A percentile compares a stretch with the other conserved stretches of the same genome.
Conservation (phyloP, 2,329 filamentous ascomycete genomes). For the Aspergillus sp. region DNA sequence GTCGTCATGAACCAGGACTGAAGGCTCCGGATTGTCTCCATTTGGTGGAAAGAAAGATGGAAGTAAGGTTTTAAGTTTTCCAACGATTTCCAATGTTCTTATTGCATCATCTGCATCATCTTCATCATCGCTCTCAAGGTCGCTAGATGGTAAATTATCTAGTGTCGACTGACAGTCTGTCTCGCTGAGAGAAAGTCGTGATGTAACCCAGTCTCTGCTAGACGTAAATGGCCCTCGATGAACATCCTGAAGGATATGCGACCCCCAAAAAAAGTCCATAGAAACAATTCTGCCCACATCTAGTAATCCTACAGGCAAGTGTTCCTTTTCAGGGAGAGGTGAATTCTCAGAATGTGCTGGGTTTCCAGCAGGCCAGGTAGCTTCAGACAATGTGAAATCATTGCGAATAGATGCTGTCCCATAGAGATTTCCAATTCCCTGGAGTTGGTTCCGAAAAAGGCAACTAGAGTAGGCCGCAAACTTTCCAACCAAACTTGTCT, state of each 20-base stretch:
- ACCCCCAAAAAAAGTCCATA: conserved; percentile 10
- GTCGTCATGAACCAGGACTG: conserved; percentile 10
- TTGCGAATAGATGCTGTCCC: background rate
- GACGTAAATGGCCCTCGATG: conserved; percentile 10
- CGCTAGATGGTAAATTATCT: conserved; percentile 1
- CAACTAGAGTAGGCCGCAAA: conserved; percentile 3
- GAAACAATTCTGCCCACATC: conserved; percentile 11
- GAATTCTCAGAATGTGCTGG: conserved; percentile 1
- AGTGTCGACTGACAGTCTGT: conserved; percentile 7
- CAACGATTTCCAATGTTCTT: conserved; percentile 5
- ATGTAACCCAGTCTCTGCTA: conserved; percentile 8
- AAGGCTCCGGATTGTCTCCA: conserved; percentile 3
- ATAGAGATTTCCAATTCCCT: conserved; percentile 9
- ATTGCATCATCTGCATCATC: conserved; percentile 8
- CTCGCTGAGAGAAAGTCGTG: conserved; percentile 5
- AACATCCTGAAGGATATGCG: conserved; percentile 5
- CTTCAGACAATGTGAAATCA: conserved; percentile 1
- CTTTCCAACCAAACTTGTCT: conserved; percentile 3
- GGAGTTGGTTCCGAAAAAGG: conserved; percentile 6
- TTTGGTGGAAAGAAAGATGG: conserved; percentile 3
- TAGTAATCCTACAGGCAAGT: background rate
- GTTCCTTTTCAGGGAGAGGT: conserved; percentile 1
- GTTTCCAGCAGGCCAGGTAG: conserved; percentile 1
- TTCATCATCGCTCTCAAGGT: conserved; percentile 8
- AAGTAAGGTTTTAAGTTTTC: conserved; percentile 4